Base-by-base conservation (phyloP, 2,329 filamentous ascomycete species). In the Cryoendolithus antarcticus region DNA sequence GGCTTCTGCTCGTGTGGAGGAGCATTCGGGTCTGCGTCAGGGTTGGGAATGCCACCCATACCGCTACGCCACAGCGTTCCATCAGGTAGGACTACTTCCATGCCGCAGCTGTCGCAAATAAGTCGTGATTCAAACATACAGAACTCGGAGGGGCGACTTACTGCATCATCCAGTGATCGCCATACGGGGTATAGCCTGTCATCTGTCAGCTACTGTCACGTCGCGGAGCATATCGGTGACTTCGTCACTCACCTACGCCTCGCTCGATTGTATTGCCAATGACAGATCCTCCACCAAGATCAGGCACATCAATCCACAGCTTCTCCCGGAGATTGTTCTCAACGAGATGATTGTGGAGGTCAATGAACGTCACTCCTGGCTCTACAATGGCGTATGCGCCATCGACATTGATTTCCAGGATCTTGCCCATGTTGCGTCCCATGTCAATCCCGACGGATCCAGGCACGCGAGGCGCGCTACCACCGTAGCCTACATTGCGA, bases 401-500 rank as follows among this genome's bases (percentile, higher is more conserved):
- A 10, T 70, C 64, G 0, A 59, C 61, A 47, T 71, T 65, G 9
- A 75, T 63, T 30, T 71, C 60, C 6, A 75, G 48, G 6, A 76
- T 62, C 46, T 61, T 63, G 49, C 69, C 67, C 71, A 76, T 72
- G 31, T 67, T 60, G 30, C 55, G 63, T 3, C 70, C 71, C n/a
- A 74, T 58, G 43, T 74, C 68, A 12, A 74, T 39, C 2, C 65
- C 64, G 0, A 74, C 56, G n/a, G 62, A 64, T 4, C 71, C 71
- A 0, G 63, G 64, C 1, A 74, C 66, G 28, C 71, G 57, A 0
- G 70, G 70, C 0, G 69, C 70, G 9, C 67, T 66, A n/a, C 70
- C 71, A 19, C 71, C 71, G 41, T 74, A 74, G 10, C 70, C 72
- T 2, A 71, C 57, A 40, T 71, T 71, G 30, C 67, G 55, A 1